Evolutionary conservation across 768 basidiomycete genomes (phyloP), one percentile per base, ranked within the genome.

Genomic region (Rhodotorula babjevae): DNA sequence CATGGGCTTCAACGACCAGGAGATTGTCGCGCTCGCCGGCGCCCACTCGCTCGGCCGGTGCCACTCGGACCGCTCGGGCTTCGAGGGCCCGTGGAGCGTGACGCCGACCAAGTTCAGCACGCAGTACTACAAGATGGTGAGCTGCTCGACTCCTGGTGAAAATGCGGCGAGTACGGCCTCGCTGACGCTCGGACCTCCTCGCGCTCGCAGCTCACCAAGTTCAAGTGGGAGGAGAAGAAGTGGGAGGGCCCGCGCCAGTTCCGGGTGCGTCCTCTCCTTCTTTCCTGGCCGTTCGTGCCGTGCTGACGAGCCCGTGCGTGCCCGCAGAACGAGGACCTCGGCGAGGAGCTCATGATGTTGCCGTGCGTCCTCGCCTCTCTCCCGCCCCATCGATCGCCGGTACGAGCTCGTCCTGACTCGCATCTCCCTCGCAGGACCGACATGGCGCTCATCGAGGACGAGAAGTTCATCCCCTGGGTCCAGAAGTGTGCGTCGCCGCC

Each of bases 1-100:
- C 78, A 94, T 94, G 92, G 92, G 88, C 61, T 96, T 97, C 85
- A 90, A 93, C 80, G 95, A 99, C 82, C 93, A 92, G 82, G 95
- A 97, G 83, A 98, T 98, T 63, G 78, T 79, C 29, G 79, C 80
- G 21, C 89, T 97, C 74, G 87, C 87, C 31, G 95, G 95, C 72
- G 93, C 92, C 44, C 95, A 99, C 79, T 92, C 92, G 70, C 87
- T 99, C 63, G 95, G 96, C 71, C 68, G 95, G 80, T 95, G 93
- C 85, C 95, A 99, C 84, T 66, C 84, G 68, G 86, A 90, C 81
- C 87, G 91, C 62, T 90, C 88, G 69, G 91, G 90, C 49, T 94
- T 88, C 80, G 87, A 90, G 12, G 92, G 90, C 16, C 91, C 91
- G 25, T 93, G 91, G 92, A 62, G 56, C 27, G 66, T 73, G 40